Percentiles rank a stretch among this genome's conserved stretches.
These are phyloP conservation scores for Angophora floribunda DNA, from an alignment of 345 rosid species.

Conservation along the genomic window DNA sequence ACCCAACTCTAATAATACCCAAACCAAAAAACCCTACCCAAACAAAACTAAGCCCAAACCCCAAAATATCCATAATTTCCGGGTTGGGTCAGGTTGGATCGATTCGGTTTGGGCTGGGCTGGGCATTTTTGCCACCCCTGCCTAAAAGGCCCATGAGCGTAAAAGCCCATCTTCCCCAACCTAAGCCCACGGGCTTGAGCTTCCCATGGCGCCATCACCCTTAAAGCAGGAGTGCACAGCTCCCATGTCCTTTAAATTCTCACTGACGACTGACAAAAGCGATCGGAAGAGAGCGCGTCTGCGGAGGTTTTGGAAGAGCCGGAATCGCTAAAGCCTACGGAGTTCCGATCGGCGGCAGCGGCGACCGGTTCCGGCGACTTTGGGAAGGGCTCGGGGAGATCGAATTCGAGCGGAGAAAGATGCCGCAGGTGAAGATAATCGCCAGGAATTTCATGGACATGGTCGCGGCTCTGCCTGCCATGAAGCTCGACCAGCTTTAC, in stretches of 20 bases:
- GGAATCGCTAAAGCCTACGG: not conserved
- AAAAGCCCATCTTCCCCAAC: too few species aligned
- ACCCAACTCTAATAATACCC: too few species aligned
- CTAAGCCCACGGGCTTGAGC: too few species aligned
- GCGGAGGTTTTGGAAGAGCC: not conserved
- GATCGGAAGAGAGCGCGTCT: not conserved
- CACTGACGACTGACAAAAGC: not conserved
- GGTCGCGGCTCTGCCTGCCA: conserved; percentile 86
- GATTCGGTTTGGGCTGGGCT: too few species aligned
- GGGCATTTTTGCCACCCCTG: too few species aligned
- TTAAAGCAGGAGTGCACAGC: too few species aligned
- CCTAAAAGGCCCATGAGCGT: too few species aligned
- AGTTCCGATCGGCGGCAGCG: not conserved
- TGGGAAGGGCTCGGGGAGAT: not conserved
- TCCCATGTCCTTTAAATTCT: not conserved
- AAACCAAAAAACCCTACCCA: too few species aligned
- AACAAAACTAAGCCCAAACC: too few species aligned
- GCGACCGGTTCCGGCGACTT: not conserved
- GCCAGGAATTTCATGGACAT: conserved; percentile 95
- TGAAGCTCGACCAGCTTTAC: conserved; percentile 79
- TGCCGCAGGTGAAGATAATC: conserved; percentile 87
- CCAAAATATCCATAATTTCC: too few species aligned
- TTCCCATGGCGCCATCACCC: too few species aligned
- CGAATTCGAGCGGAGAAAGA: conserved; percentile 2
- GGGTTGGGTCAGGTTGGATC: too few species aligned